These are phyloP conservation scores for Sporopachydermia quercuum DNA, from an alignment of 805 yeast genomes.

Conservation along the genomic window DNA sequence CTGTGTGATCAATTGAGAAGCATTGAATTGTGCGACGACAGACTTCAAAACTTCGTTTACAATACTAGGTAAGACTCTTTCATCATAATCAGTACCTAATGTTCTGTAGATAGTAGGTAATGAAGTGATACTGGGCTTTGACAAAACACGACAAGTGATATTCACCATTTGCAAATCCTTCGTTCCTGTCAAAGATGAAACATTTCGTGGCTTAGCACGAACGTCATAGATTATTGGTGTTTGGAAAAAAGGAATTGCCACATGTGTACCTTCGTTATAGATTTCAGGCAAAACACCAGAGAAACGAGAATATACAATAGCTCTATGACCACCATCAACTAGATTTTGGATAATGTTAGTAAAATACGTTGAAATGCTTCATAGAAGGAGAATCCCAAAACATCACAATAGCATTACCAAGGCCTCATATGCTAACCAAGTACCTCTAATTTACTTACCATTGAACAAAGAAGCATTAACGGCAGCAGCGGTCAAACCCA, in stretches of 20 bases:
- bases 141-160: conserved; percentile 94
- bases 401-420: background rate
- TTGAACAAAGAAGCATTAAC: conserved; percentile 2
- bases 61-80: conserved; percentile 93
- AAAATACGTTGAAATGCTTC: too few species aligned
- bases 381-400: conserved; percentile 2
- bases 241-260: conserved; percentile 89
- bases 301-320: conserved; percentile 80
- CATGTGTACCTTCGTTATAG: conserved; percentile 88
- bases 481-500: conserved; percentile 1
- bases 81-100: conserved; percentile 89
- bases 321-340: conserved; percentile 98
- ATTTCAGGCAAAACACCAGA: conserved; percentile 74
- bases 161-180: conserved; percentile 98
- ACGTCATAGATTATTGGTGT: conserved; percentile 88
- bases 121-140: conserved; percentile 68
- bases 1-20: conserved; percentile 96
- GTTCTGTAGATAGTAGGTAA: conserved; percentile 84
- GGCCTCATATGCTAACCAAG: too few species aligned
- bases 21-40: conserved; percentile 97
- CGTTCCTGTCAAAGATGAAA: conserved; percentile 92
- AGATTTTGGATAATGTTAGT: conserved; percentile 26
- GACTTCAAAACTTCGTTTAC: conserved; percentile 94
- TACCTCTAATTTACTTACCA: conserved; percentile 6
- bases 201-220: conserved; percentile 93